Conservation (phyloP, 129 eudicot genomes). For the Sambucus nigra region DNA sequence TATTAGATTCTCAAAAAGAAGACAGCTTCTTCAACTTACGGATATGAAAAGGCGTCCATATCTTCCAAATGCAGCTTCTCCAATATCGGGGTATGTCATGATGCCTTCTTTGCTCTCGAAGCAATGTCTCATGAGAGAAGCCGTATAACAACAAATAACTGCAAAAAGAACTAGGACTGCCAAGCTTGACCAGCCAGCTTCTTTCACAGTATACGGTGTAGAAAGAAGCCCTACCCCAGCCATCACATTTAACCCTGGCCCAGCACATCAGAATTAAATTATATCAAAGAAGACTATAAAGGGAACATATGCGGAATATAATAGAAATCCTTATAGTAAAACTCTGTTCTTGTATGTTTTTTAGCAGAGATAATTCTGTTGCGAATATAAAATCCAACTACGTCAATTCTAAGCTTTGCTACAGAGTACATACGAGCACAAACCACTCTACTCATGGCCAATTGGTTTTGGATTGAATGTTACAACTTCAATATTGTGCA, state of each 20-base stretch:
- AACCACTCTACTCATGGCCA: too few species aligned
- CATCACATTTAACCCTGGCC: conserved; percentile 61
- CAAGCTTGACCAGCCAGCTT: conserved; percentile 85
- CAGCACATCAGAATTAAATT: conserved; percentile 10
- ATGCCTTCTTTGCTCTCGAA: conserved; percentile 78
- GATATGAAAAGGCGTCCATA: conserved; percentile 78
- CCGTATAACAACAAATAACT: conserved; percentile 69
- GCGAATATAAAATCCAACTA: neutral
- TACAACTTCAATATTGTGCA: too few species aligned
- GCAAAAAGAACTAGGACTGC: conserved; percentile 60
- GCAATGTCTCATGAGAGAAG: conserved; percentile 74
- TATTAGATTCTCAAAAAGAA: neutral
- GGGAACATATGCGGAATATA: neutral
- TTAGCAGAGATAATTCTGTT: neutral
- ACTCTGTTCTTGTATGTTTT: neutral
- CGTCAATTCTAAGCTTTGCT: too few species aligned
- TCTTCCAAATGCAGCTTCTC: conserved; percentile 98
- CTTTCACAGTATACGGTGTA: conserved; percentile 63
- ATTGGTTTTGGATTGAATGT: too few species aligned
- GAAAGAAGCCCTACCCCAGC: conserved; percentile 95
- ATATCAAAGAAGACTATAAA: neutral
- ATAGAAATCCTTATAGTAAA: neutral
- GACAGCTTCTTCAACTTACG: conserved; percentile 32
- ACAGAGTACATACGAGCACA: neutral
- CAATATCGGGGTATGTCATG: conserved; percentile 75